Conservation (phyloP, 2,329 filamentous ascomycete genomes). For the Diaporthe velutina region DNA sequence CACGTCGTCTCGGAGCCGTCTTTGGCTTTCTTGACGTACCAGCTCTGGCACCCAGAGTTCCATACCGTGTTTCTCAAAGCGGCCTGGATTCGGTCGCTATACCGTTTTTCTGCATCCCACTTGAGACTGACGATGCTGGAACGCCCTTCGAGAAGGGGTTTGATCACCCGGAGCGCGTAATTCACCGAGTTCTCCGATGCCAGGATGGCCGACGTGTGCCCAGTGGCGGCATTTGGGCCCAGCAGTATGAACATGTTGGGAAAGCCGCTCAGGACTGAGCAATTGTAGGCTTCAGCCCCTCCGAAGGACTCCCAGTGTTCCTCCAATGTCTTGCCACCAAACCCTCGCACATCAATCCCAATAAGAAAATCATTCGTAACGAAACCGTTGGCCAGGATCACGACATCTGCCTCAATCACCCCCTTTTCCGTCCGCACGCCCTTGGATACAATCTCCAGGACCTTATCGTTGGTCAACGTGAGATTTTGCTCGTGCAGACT, state of each 20-base stretch:
- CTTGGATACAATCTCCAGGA: constrained; percentile 60
- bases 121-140: constrained; percentile 50
- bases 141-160: constrained; percentile 55
- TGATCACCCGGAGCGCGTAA: constrained; percentile 70
- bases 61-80: constrained; percentile 52
- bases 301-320: constrained; percentile 67
- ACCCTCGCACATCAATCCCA: constrained; percentile 65
- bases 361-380: constrained; percentile 66
- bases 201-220: constrained; percentile 64
- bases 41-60: constrained; percentile 51
- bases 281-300: constrained; percentile 72
- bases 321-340: constrained; percentile 61
- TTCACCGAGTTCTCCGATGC: constrained; percentile 72
- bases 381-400: constrained; percentile 74
- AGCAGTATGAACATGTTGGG: constrained; percentile 76
- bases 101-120: constrained; percentile 50
- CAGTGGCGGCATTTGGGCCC: constrained; percentile 72
- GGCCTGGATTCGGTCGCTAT: constrained; percentile 49
- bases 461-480: constrained; percentile 59
- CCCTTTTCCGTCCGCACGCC: constrained; percentile 53
- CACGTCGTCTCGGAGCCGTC: constrained; percentile 44
- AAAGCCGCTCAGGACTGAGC: constrained; percentile 69
- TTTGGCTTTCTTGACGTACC: constrained; percentile 49
- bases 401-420: constrained; percentile 67
- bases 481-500: constrained; percentile 64